phyloP scores from a whole-genome alignment of 768 basidiomycete genomes.

The Trametes meyenii region DNA sequence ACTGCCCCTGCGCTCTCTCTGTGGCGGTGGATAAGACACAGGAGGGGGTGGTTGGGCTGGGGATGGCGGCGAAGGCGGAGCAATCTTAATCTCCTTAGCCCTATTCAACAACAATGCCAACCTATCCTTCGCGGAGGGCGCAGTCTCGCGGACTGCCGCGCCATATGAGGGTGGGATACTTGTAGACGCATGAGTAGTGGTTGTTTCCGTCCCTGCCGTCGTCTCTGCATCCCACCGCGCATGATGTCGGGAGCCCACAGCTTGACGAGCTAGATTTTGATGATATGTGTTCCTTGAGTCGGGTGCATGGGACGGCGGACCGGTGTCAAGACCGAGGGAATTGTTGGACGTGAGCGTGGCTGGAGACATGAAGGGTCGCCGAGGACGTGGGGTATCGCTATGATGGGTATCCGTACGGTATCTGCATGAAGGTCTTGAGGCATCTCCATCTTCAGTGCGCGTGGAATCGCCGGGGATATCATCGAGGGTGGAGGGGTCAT shows the following conservation, averaged over 20 bases:
- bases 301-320: constrained; percentile 11
- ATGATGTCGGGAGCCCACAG: constrained; percentile 1
- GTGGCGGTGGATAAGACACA: constrained; percentile 14
- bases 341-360: constrained; percentile 25
- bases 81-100: neutral
- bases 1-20: constrained; percentile 47
- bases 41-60: neutral
- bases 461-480: constrained; percentile 45
- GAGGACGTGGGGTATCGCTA: constrained; percentile 24
- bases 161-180: constrained; percentile 55
- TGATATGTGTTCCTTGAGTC: constrained; percentile 10
- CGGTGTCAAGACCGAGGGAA: constrained; percentile 36
- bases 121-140: constrained; percentile 15
- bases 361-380: constrained; percentile 26
- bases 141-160: constrained; percentile 39
- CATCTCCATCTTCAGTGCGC: constrained; percentile 16
- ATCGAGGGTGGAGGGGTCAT: constrained; percentile 47
- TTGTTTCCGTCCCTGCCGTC: constrained; percentile 41
- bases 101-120: constrained; percentile 13
- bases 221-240: constrained; percentile 40
- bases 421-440: neutral
- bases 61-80: constrained; percentile 1
- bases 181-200: constrained; percentile 36
- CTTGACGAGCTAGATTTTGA: constrained; percentile 19
- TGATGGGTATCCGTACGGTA: constrained; percentile 12